Percentiles rank a stretch among this genome's conserved stretches.
phyloP scores from a whole-genome alignment of 2,329 filamentous ascomycete species.

The Pseudogymnoascus sp. region DNA sequence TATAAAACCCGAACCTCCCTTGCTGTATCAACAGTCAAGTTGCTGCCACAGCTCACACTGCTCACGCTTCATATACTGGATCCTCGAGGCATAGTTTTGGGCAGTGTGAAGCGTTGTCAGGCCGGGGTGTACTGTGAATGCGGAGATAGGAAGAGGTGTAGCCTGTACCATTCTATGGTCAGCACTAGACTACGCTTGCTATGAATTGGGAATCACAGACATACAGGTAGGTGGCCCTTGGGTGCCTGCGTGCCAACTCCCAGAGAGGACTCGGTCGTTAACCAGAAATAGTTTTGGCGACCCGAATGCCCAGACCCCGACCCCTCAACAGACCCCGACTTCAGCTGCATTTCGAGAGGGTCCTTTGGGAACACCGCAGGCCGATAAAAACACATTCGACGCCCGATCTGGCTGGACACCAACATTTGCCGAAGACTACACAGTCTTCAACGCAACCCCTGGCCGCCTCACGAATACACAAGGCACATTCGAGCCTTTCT shows the following conservation, averaged over 20 bases:
- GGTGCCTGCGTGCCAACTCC: neutral
- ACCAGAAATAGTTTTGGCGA: constrained; percentile 50
- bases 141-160: neutral
- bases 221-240: constrained; percentile 40
- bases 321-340: constrained; percentile 50
- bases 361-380: constrained; percentile 50
- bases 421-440: constrained; percentile 57
- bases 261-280: constrained; percentile 27
- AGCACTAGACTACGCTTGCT: constrained; percentile 35
- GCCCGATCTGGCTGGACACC: constrained; percentile 50
- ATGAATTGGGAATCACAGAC: constrained; percentile 55
- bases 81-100: neutral
- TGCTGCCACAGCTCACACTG: constrained; percentile 4
- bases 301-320: constrained; percentile 53
- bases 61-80: neutral
- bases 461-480: constrained; percentile 42
- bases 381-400: constrained; percentile 39
- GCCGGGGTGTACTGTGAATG: neutral
- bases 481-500: constrained; percentile 28
- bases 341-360: constrained; percentile 47
- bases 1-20: constrained; percentile 2
- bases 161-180: neutral
- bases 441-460: constrained; percentile 57
- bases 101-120: constrained; percentile 1
- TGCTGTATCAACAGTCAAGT: neutral